Evolutionary conservation across 1,284 basidiomycete species (phyloP), one percentile per base, ranked within the genome.

Genomic region (Marasmius sp.): DNA sequence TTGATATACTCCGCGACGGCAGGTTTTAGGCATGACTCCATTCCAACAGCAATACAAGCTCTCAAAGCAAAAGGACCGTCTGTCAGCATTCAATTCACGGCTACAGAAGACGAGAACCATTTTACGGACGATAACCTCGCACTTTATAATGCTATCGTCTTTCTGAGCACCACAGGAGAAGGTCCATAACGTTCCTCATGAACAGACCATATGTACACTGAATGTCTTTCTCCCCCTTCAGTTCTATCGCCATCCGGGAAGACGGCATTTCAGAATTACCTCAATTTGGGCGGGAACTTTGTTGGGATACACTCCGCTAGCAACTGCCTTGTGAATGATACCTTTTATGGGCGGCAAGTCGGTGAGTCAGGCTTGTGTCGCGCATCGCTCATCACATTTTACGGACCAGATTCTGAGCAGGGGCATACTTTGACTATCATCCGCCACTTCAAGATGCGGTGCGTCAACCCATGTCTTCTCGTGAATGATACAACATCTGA

Each of bases 131-230:
- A 79, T 2, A 81, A 75, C 45, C 76, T 93, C 52, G 74, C 77
- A 8, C 69, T 71, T 20, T 93, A 87, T 68, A 89, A 92, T 70
- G 84, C 82, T 0, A 67, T 94, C 22, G 71, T 93, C 65, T 94
- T 94, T 70, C 73, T 94, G 57, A 84, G 81, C 63, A 92, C 85
- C 34, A 89, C 88, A 0, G 91, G 89, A n/a, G 80, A 79, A 85
- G 88, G 80, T 79, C 57, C 37, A 70, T 20, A n/a, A 7, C 18
- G 22, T 10, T 16, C 18, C 37, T 27, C 20, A 18, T 38, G 18
- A 39, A n/a, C 14, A 22, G 55, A 12, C 33, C 39, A n/a, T 12
- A 59, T 12, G 20, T 41, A 6, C 39, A n/a, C 11, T 8, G n/a
- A 38, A 41, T 12, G 18, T 18, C 37, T 54, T 18, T 38, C 9